These are phyloP conservation scores for Fragaria vesca DNA, from an alignment of 306 rosid species.

Conservation along the genomic window DNA sequence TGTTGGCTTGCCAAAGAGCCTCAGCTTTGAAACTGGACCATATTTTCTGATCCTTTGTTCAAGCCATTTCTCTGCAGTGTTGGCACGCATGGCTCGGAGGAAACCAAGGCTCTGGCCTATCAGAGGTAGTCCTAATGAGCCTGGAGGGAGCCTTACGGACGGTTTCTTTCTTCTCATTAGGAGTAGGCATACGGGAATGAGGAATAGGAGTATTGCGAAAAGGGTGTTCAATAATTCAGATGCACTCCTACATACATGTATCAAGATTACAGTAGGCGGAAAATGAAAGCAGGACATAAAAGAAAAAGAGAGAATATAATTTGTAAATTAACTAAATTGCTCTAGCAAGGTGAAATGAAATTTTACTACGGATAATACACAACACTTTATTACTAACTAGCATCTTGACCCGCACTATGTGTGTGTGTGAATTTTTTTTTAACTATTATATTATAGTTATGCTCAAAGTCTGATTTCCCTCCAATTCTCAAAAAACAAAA, in stretches of 20 bases:
- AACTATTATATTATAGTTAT: too few relatives aligned
- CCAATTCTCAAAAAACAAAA: too few relatives aligned
- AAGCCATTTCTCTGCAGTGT: constrained; percentile 66
- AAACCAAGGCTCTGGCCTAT: constrained; percentile 65
- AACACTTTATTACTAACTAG: too few relatives aligned
- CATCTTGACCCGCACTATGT: too few relatives aligned
- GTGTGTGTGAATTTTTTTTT: too few relatives aligned
- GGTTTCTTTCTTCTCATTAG: constrained; percentile 38
- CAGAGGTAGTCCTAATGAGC: constrained; percentile 66
- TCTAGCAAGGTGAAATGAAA: too few relatives aligned
- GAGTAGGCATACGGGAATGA: constrained; percentile 46
- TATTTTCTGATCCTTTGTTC: constrained; percentile 48
- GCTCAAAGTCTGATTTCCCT: too few relatives aligned
- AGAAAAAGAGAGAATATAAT: too few relatives aligned
- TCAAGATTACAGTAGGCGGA: not conserved
- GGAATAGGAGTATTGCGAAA: constrained; percentile 31
- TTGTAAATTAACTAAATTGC: too few relatives aligned
- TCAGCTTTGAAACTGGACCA: constrained; percentile 70
- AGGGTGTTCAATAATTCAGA: not conserved
- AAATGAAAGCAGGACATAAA: not conserved
- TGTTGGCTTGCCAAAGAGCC: constrained; percentile 69
- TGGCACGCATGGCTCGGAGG: constrained; percentile 56
- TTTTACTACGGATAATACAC: too few relatives aligned
- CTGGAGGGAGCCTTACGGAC: constrained; percentile 58
- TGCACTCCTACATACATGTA: too few relatives aligned